Conservation (phyloP, 805 yeast genomes). For the Saturnispora besseyi region DNA sequence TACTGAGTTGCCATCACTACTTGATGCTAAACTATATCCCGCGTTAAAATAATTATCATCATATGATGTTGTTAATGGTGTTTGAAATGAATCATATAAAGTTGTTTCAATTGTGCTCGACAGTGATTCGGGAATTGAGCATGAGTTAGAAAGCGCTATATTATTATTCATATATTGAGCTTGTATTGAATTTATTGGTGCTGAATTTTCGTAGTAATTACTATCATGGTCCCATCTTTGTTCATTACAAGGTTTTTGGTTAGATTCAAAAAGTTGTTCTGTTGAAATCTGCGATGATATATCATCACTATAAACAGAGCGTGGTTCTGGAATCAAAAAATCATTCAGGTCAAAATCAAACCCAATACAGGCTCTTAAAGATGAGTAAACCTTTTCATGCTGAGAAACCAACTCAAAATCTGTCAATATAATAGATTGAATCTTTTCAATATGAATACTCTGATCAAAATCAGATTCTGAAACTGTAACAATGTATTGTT, state of each 20-base stretch:
- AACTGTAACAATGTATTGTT: conserved; percentile 4
- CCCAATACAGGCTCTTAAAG: conserved; percentile 1
- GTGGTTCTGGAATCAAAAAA: not conserved
- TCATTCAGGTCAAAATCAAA: not conserved
- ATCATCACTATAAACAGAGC: not conserved
- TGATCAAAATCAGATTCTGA: not conserved
- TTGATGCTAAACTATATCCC: not conserved
- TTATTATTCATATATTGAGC: not conserved
- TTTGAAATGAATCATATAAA: not conserved
- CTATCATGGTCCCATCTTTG: not conserved
- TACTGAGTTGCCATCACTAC: not conserved
- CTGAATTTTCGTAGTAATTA: not conserved
- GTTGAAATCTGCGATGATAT: not conserved
- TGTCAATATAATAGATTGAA: conserved; percentile 3
- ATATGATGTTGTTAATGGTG: not conserved
- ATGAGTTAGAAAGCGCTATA: not conserved
- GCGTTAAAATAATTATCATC: not conserved
- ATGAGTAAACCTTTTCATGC: not conserved
- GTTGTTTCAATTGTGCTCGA: not conserved
- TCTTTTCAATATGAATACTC: conserved; percentile 1
- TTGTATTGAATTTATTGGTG: not conserved
- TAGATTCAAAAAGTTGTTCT: not conserved
- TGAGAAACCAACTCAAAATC: not conserved
- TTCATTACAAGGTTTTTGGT: not conserved
- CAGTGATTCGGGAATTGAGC: not conserved